phyloP scores from a whole-genome alignment of 140 eudicot species.

The Cichorium intybus region DNA sequence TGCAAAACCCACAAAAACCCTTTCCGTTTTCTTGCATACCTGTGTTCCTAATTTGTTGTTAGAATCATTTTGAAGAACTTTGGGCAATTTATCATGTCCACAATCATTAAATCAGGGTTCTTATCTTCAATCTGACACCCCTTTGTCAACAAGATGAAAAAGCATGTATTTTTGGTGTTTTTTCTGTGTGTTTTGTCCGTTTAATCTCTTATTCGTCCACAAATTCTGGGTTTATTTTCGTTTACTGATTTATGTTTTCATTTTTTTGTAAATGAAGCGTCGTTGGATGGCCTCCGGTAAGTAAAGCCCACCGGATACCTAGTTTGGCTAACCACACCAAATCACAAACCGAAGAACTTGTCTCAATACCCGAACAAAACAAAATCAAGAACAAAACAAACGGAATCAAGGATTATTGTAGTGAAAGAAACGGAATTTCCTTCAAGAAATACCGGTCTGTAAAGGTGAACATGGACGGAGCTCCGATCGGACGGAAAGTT shows the following conservation, averaged over 20 bases:
- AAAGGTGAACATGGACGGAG: conserved; percentile 94
- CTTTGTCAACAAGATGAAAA: not conserved
- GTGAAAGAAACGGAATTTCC: conserved; percentile 32
- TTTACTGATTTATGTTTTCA: conserved; percentile 7
- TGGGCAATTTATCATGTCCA: not conserved
- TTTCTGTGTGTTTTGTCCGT: not conserved
- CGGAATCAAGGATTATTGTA: conserved; percentile 31
- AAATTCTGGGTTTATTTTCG: not conserved
- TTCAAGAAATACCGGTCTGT: conserved; percentile 57
- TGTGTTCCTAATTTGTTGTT: not conserved
- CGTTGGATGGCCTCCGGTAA: conserved; percentile 97
- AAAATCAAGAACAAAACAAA: conserved; percentile 34
- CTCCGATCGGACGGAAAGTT: conserved; percentile 81
- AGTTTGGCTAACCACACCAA: conserved; percentile 75
- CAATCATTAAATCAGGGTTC: not conserved
- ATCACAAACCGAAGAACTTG: conserved; percentile 49
- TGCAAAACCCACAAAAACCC: not conserved
- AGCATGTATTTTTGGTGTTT: not conserved
- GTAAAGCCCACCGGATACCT: conserved; percentile 76
- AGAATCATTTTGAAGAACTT: not conserved
- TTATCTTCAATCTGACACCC: conserved; percentile 1
- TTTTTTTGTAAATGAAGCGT: conserved; percentile 30
- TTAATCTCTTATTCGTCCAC: conserved; percentile 1
- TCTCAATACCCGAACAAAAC: conserved; percentile 42
- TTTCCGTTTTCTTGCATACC: not conserved